phyloP scores from a whole-genome alignment of 2,329 filamentous ascomycete genomes.

The Scytalidium sp. region DNA sequence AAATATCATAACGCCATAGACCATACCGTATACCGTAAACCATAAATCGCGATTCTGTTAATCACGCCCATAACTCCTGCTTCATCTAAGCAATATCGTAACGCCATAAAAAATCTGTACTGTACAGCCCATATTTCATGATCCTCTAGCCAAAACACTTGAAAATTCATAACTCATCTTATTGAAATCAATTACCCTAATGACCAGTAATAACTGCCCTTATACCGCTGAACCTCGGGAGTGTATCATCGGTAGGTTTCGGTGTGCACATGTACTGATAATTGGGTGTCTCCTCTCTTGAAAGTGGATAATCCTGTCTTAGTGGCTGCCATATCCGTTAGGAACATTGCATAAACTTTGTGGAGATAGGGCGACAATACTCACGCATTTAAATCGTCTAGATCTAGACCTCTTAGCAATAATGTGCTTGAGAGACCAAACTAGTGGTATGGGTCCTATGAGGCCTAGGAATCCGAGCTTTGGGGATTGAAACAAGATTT shows the following conservation, averaged over 20 bases:
- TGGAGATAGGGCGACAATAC: background rate
- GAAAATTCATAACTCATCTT: too few species aligned
- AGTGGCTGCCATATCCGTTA: background rate
- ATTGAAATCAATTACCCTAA: too few species aligned
- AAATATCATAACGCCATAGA: too few species aligned
- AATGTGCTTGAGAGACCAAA: conserved; percentile 15
- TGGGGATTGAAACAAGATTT: conserved; percentile 9
- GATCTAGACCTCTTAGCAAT: conserved; percentile 1
- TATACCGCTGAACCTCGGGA: too few species aligned
- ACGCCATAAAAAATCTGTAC: too few species aligned
- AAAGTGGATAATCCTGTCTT: background rate
- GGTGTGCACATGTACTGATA: too few species aligned
- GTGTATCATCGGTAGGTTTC: conserved; percentile 3
- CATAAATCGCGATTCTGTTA: too few species aligned
- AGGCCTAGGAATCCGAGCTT: conserved; percentile 18
- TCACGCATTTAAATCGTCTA: conserved; percentile 2
- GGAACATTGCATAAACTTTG: too few species aligned
- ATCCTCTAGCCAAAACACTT: too few species aligned
- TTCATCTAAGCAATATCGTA: background rate
- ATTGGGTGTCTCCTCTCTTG: background rate
- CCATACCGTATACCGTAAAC: too few species aligned
- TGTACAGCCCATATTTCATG: too few species aligned
- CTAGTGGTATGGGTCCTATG: conserved; percentile 14
- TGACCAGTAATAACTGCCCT: too few species aligned
- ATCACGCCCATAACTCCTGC: background rate